phyloP scores from a whole-genome alignment of 768 basidiomycete species.

The Rhodotorula toruloides region DNA sequence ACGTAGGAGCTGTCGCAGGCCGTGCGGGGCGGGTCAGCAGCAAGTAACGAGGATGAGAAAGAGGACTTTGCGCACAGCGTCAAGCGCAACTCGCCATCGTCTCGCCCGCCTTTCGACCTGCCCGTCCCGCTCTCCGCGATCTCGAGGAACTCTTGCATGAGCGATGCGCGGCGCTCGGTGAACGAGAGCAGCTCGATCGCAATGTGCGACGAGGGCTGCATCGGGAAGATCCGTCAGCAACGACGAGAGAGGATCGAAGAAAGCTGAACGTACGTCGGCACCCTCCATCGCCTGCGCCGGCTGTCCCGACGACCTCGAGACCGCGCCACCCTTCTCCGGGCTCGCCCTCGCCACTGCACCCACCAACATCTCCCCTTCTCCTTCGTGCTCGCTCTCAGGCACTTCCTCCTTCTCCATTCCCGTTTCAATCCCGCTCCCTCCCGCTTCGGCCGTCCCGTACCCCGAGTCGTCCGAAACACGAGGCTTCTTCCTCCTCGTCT shows the following conservation, averaged over 20 bases:
- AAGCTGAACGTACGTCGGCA: too few relatives aligned
- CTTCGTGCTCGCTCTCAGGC: constrained; percentile 8
- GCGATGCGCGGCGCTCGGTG: constrained; percentile 1
- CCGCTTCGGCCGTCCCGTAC: neutral
- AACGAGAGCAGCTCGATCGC: neutral
- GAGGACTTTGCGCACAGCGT: too few relatives aligned
- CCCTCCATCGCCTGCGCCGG: neutral
- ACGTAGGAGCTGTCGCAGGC: constrained; percentile 13
- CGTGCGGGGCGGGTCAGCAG: neutral
- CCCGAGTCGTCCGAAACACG: constrained; percentile 12
- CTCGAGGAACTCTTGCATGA: constrained; percentile 26
- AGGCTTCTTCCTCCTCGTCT: constrained; percentile 12
- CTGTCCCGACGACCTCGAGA: neutral
- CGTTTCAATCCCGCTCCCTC: neutral
- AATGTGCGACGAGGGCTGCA: neutral
- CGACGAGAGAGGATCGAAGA: too few relatives aligned
- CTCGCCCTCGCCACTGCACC: neutral
- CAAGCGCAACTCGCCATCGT: constrained; percentile 13
- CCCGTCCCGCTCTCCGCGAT: constrained; percentile 2
- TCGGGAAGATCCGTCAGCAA: too few relatives aligned
- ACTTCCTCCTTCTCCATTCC: neutral
- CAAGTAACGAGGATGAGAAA: too few relatives aligned
- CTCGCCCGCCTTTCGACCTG: neutral
- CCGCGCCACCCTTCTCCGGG: neutral
- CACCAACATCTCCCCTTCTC: neutral